Evolutionary conservation across 2,329 filamentous ascomycete species (phyloP), one percentile per base, ranked within the genome.

Genomic region (Sporothrix sp.): DNA sequence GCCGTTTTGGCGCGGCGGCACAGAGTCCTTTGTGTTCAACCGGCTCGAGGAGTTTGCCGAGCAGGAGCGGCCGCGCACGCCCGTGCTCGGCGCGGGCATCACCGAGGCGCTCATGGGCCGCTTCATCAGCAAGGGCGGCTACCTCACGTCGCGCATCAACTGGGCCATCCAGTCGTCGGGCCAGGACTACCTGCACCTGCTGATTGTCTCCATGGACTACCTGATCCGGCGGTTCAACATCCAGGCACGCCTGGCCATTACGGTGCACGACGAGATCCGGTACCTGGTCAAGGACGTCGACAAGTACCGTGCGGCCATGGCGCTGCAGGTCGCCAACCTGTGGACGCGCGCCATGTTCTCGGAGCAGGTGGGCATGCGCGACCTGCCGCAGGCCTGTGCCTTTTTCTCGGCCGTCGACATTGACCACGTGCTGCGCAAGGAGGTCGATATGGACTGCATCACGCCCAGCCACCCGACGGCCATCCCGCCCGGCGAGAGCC

Each of bases 131-230:
- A 93, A 87, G 62, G 89, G 90, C 32, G 87, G 84, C 20, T 98
- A 95, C 68, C 84, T 98, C 70, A 96, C 93, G 1, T 94, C 86
- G 16, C 84, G 94, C 30, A 97, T 98, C 68, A 98, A 98, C 64
- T 98, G 93, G 93, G 93, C 93, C 3, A 97, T 98, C 59, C 93
- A 98, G 62, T 96, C 90, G 1, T 95, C 87, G 0, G 93, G 94
- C 5, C 91, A 97, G 4, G 94, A 98, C 66, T 98, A 98, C 65
- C 78, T 98, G 2, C 93, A 98, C 62, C 80, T 98, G 4, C 76
- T 98, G 16, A 88, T 98, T 56, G 80, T 97, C 3, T 76, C 82
- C 13, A 98, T 98, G 94, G 90, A 97, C 63, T 95, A 95, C 62
- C 76, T 98, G 3, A 83, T 84, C 48, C 80, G 88, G 2, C 85